Percentiles rank a stretch among this genome's conserved stretches.
These are phyloP conservation scores for Penicillium sp. DNA, from an alignment of 2,329 filamentous ascomycete species.

Conservation along the genomic window DNA sequence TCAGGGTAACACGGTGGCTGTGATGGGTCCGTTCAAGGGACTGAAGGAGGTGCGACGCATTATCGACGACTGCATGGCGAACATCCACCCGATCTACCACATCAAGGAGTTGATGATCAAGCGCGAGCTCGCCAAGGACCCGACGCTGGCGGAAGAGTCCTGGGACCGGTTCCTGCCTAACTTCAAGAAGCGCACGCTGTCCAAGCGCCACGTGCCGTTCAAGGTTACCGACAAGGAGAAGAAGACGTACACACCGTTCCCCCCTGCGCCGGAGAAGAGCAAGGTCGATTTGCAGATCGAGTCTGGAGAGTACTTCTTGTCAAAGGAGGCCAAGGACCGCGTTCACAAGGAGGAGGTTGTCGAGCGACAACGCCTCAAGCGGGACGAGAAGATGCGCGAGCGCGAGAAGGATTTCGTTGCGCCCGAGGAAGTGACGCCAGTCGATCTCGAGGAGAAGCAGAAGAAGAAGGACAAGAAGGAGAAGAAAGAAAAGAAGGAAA, in stretches of 20 bases:
- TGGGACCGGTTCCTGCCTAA: conserved; percentile 97
- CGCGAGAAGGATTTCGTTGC: conserved; percentile 83
- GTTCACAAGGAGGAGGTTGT: conserved; percentile 74
- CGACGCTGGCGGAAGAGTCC: conserved; percentile 78
- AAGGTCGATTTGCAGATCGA: conserved; percentile 98
- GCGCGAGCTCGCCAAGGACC: conserved; percentile 85
- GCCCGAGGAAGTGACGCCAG: conserved; percentile 69
- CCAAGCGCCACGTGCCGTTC: conserved; percentile 76
- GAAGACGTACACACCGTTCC: conserved; percentile 96
- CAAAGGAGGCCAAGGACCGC: conserved; percentile 87
- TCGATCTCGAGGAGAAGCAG: conserved; percentile 57
- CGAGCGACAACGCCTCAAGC: conserved; percentile 82
- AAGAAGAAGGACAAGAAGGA: conserved; percentile 50
- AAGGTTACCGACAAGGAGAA: conserved; percentile 90
- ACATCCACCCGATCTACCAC: conserved; percentile 85
- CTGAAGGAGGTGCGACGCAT: conserved; percentile 88
- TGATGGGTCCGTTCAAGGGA: conserved; percentile 89
- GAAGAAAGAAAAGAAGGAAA: conserved; percentile 47
- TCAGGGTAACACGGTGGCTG: conserved; percentile 91
- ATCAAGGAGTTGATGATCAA: conserved; percentile 97
- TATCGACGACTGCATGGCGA: conserved; percentile 94
- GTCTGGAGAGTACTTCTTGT: conserved; percentile 93
- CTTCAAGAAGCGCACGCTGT: conserved; percentile 91
- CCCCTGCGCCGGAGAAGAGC: conserved; percentile 95
- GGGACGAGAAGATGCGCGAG: conserved; percentile 83